Evolutionary conservation across 2,329 filamentous ascomycete genomes (phyloP), one percentile per base, ranked within the genome.

Genomic region (Aspergillus carbonarius): DNA sequence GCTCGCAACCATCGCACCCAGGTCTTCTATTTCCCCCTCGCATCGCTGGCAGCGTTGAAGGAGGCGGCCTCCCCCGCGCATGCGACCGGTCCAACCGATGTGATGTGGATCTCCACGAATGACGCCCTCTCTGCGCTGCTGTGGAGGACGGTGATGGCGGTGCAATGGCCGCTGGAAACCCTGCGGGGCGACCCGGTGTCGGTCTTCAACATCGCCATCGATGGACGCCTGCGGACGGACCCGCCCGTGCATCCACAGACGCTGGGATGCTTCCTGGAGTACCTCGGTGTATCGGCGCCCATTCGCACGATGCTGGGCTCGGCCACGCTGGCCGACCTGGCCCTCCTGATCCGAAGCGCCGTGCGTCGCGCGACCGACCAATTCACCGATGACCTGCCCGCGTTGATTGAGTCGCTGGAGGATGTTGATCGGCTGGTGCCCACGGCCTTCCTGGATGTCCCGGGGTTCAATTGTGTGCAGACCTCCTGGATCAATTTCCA

Each of bases 221-320:
- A 78, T 57, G 73, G 71, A 4, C 71, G 76, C 4, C 60, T 62
- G n/a, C 73, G 72, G 7, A 72, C 75, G 4, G 65, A 70, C 46
- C 72, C 71, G 17, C 69, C 65, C 0, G 63, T 78, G 2, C 72
- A 77, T 52, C 69, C 72, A 1, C 65, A 68, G 1, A 76, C 74
- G 0, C 64, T 78, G 23, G 76, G 76, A 6, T 76, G 76, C 55
- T 77, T 76, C 56, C 66, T 78, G 10, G 75, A 74, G 42, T 78
- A 73, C 58, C 67, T 75, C 2, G 67, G 68, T 6, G 67, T 71
- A 7, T 58, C 55, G 2, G 44, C 23, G 10, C 54, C 66, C 0
- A 62, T 68, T 15, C 63, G 66, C 8, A 65, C 69, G 56, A 73
- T 76, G 55, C 65, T 75, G 13, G 57, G 60, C 3, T 50, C 64